phyloP scores from a whole-genome alignment of 164 flowering plant species.

The Piper longum region DNA sequence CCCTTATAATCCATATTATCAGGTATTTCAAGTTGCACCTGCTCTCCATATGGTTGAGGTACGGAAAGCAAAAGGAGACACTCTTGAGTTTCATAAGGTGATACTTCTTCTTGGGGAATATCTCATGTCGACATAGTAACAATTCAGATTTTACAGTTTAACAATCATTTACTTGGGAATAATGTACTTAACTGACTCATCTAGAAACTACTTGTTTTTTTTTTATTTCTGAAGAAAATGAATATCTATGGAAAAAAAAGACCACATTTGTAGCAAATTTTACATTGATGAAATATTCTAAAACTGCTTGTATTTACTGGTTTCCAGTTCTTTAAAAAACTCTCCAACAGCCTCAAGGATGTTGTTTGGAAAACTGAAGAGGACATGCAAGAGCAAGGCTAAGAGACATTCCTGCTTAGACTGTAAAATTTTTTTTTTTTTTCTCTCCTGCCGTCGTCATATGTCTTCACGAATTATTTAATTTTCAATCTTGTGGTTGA shows the following conservation, averaged over 20 bases:
- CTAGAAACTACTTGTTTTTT: neutral
- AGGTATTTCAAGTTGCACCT: slow-evolving; percentile 98
- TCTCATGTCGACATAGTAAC: neutral
- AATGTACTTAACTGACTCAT: neutral
- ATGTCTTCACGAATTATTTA: no score
- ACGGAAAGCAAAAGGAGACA: slow-evolving; percentile 95
- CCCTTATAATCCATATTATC: slow-evolving; percentile 5
- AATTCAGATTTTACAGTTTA: no score
- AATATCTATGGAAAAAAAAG: no score
- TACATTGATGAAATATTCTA: neutral
- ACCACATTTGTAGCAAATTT: no score
- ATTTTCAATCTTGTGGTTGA: neutral
- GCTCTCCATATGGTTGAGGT: slow-evolving; percentile 98
- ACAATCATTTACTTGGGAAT: no score
- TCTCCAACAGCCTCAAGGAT: slow-evolving; percentile 68
- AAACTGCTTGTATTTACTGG: neutral
- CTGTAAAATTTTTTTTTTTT: neutral
- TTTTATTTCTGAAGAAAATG: neutral
- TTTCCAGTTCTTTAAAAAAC: slow-evolving; percentile 79
- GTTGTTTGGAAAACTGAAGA: slow-evolving; percentile 94
- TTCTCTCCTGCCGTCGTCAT: neutral
- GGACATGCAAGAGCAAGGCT: slow-evolving; percentile 35
- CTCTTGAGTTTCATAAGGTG: slow-evolving; percentile 96
- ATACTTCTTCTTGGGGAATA: neutral
- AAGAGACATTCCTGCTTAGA: slow-evolving; percentile 9